phyloP scores from a whole-genome alignment of 1,139 yeast genomes.

The Candida sp. region DNA sequence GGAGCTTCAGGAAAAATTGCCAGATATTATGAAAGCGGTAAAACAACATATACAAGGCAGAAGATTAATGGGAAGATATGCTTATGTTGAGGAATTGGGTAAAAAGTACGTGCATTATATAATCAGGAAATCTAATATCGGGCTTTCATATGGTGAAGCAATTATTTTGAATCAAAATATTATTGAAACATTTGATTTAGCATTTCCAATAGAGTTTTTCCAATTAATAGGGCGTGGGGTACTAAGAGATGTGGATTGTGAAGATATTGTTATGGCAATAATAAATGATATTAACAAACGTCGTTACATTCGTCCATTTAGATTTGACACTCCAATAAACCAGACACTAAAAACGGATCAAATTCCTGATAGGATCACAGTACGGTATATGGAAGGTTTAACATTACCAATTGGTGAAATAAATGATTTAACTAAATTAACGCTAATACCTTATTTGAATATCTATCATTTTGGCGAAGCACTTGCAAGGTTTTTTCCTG shows the following conservation, averaged over 20 bases:
- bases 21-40: not conserved
- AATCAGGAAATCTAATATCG: conserved; percentile 8
- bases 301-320: not conserved
- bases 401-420: not conserved
- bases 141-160: conserved; percentile 10
- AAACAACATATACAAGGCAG: not conserved
- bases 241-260: not conserved
- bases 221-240: not conserved
- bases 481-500: not conserved
- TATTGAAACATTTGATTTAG: conserved; percentile 2
- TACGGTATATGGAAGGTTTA: not conserved
- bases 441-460: conserved; percentile 2
- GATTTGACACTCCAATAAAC: not conserved
- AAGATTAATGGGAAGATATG: not conserved
- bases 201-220: not conserved
- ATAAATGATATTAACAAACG: not conserved
- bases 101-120: conserved; percentile 7
- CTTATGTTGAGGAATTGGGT: conserved; percentile 6
- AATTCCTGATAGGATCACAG: not conserved
- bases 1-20: not conserved
- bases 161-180: conserved; percentile 11
- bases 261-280: not conserved
- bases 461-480: conserved; percentile 2
- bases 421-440: conserved; percentile 2
- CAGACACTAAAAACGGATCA: not conserved